phyloP scores from a whole-genome alignment of 176 grass and related monocot genomes.

The Cenchrus purpureus region DNA sequence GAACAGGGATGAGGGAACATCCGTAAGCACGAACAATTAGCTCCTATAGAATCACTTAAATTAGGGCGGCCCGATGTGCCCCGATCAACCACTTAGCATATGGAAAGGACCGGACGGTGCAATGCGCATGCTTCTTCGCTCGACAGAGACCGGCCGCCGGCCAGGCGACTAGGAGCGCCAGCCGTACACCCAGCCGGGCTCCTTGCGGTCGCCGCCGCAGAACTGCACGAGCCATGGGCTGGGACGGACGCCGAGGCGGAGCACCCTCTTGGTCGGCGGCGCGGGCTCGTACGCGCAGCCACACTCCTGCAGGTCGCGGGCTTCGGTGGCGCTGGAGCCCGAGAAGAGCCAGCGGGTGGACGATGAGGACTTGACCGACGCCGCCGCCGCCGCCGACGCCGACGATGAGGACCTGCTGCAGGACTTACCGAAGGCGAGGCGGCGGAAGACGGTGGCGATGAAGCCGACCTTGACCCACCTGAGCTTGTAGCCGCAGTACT shows the following conservation, averaged over 20 bases:
- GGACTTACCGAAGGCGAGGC: conserved; percentile 32
- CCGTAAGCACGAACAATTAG: conserved; percentile 26
- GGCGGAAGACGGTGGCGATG: conserved; percentile 57
- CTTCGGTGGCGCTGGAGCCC: neutral
- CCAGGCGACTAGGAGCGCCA: conserved; percentile 6
- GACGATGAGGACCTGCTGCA: neutral
- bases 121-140: neutral
- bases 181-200: conserved; percentile 34
- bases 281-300: conserved; percentile 17
- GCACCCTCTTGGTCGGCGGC: neutral
- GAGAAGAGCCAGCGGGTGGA: conserved; percentile 62
- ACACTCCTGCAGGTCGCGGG: neutral
- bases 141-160: conserved; percentile 25
- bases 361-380: conserved; percentile 48
- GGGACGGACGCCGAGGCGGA: conserved; percentile 33
- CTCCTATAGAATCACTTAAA: neutral
- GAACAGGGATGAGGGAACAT: neutral
- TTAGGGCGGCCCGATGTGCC: conserved; percentile 9
- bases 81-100: neutral
- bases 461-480: conserved; percentile 48
- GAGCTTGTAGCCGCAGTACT: conserved; percentile 40
- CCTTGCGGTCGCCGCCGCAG: conserved; percentile 36
- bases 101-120: conserved; percentile 13
- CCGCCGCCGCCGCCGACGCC: neutral
- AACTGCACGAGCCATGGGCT: conserved; percentile 48